These are phyloP conservation scores for Penicillium waksmanii DNA, from an alignment of 495 filamentous ascomycete species.

Conservation along the genomic window DNA sequence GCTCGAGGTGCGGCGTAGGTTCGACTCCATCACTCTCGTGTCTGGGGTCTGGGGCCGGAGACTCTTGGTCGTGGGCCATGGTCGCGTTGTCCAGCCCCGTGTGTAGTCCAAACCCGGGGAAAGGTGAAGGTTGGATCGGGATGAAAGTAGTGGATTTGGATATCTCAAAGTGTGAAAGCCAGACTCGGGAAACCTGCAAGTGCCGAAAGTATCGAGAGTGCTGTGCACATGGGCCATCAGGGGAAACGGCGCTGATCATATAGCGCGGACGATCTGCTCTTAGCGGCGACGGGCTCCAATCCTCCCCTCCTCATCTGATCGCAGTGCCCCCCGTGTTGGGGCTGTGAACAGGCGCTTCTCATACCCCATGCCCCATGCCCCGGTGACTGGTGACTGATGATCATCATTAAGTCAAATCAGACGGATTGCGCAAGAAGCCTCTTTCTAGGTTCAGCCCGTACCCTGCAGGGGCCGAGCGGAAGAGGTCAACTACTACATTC, in stretches of 20 bases:
- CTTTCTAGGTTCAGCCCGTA: conserved; percentile 6
- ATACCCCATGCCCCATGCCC: conserved; percentile 3
- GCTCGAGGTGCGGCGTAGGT: conserved; percentile 15
- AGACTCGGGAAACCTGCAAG: neutral
- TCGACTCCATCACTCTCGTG: neutral
- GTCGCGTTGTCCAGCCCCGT: conserved; percentile 8
- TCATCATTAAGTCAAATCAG: conserved; percentile 20
- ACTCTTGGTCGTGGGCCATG: conserved; percentile 16
- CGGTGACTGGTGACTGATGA: conserved; percentile 7
- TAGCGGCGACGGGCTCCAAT: conserved; percentile 14
- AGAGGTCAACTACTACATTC: neutral
- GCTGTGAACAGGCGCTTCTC: conserved; percentile 7
- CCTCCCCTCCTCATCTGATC: conserved; percentile 14
- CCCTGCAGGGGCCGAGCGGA: neutral
- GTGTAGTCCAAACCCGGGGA: neutral
- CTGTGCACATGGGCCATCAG: conserved; percentile 23
- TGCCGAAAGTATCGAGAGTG: neutral
- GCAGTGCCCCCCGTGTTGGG: conserved; percentile 1
- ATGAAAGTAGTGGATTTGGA: neutral
- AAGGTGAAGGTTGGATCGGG: neutral
- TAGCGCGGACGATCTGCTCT: conserved; percentile 25
- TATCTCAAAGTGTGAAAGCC: neutral
- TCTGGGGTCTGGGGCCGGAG: conserved; percentile 10
- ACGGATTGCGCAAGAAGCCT: neutral
- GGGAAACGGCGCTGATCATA: conserved; percentile 32